Base-by-base conservation (phyloP, 805 yeast species). In the Yarrowia phangngaensis region DNA sequence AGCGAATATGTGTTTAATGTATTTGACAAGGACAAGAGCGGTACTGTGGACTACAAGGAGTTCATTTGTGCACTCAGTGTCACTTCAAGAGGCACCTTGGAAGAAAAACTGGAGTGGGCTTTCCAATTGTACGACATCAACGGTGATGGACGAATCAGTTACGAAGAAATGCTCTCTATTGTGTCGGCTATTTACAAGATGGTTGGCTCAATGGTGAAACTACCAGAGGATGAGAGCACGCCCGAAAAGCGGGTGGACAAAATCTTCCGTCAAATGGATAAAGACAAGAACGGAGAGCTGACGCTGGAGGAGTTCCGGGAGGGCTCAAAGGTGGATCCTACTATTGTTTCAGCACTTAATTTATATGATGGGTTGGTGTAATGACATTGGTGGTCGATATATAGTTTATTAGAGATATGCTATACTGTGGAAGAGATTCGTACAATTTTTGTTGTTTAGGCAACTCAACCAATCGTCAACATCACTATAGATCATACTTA, bases 171-270 rank as follows among this genome's bases (percentile, higher is more conserved):
- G 78, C 70, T 86, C 43, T 70, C 77, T 2, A 86, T 92, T 31
- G 84, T 88, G 5, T 72, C 76, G 22, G 82, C 97, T 23, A 84
- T 90, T 24, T 90, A 92, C 65, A 84, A 84, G 64, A 89, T 92
- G 97, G 83, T 90, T 52, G 99, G 97, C 1, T 76, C 89, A 1
- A 87, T 89, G 90, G 95, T 89, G 52, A 80, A 80, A 53, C 71
- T 88, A 46, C 84, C 86, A 14, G 90, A 80, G 16, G 96, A 89
- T 61, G 97, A 89, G 58, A 77, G 80, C 34, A 88, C 97, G 0
- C 97, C 98, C 0, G 96, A 89, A 59, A 70, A 80, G 55, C 74
- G 97, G 53, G 87, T 86, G 1, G 75, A 78, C 46, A 90, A 88
- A 70, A 80, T 90, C 31, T 90, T 94, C 67, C 71, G 65, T 28